Evolutionary conservation across 176 grass and related monocot species (phyloP), one percentile per base, ranked within the genome.

Genomic region (Luzula sylvatica): DNA sequence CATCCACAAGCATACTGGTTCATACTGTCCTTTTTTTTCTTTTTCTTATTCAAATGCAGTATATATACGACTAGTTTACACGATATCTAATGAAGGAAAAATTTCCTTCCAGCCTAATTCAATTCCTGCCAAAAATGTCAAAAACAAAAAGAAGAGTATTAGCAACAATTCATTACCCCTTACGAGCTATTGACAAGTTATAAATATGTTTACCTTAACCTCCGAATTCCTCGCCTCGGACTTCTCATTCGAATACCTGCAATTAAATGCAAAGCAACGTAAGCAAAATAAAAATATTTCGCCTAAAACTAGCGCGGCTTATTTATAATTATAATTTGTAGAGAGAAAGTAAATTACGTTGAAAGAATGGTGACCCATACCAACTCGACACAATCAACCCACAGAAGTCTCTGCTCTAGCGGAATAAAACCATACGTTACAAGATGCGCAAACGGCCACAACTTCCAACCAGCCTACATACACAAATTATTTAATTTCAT

Each of bases 301-400:
- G n/a, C n/a, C n/a, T n/a, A n/a, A n/a, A 27, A 25, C 13, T 7
- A 24, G 12, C 14, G 14, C 14, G 8, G 15, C 53, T 75, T 6
- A 0, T 17, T n/a, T n/a, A n/a, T n/a, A n/a, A n/a, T n/a, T n/a
- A n/a, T n/a, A n/a, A 48, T 56, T 9, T 20, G 25, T 21, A 52
- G 65, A 70, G 13, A 43, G 63, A 11, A 67, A 12, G n/a, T 6
- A 44, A 7, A 79, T 65, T 76, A 98, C 92, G 85, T 98, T 14
- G 85, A 98, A 23, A 98, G 23, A 70, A 98, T 98, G 2, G 85
- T 98, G 61, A 98, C 92, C 92, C 92, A 98, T 19, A 98, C 38
- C 44, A 96, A 56, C 56, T 96, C 92, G 49, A 98, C 81, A 55
- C 81, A 90, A 50, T 98, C 85, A 1, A 98, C 92, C 92, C 85